Conservation (phyloP, 2,329 filamentous ascomycete genomes). For the Neopestalotiopsis sp. region DNA sequence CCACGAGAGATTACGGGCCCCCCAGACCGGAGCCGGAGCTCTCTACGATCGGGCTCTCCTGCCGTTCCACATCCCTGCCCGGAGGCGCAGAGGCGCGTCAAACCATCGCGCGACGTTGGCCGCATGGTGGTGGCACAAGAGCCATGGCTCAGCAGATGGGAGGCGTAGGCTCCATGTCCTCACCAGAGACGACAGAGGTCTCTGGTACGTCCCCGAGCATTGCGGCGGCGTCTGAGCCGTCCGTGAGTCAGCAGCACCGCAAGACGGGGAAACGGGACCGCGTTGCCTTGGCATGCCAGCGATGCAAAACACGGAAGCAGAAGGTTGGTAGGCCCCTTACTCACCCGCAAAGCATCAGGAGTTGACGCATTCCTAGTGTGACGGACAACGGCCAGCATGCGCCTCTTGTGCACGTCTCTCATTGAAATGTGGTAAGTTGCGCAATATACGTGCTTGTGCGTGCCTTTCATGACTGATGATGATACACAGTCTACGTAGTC, state of each 20-base stretch:
- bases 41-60: not conserved
- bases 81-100: not conserved
- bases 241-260: conserved; percentile 23
- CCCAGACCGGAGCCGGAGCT: conserved; percentile 4
- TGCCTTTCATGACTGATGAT: not conserved
- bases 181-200: conserved; percentile 27
- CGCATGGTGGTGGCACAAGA: conserved; percentile 8
- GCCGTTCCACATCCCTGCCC: conserved; percentile 15
- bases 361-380: conserved; percentile 26
- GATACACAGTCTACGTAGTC: conserved; percentile 32
- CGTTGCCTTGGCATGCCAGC: conserved; percentile 34
- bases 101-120: conserved; percentile 3
- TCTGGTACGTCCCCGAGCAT: conserved; percentile 24
- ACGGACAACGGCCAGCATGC: conserved; percentile 34
- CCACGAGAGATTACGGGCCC: not conserved
- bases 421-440: conserved; percentile 33
- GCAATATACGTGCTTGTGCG: conserved; percentile 6
- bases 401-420: conserved; percentile 34
- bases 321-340: conserved; percentile 25
- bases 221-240: conserved; percentile 22
- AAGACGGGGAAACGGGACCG: conserved; percentile 34
- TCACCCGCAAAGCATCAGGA: not conserved
- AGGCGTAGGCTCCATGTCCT: conserved; percentile 22
- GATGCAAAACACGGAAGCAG: conserved; percentile 36
- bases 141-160: conserved; percentile 28